These are phyloP conservation scores for Boletus coccyginus DNA, from an alignment of 768 basidiomycete species.

Conservation along the genomic window DNA sequence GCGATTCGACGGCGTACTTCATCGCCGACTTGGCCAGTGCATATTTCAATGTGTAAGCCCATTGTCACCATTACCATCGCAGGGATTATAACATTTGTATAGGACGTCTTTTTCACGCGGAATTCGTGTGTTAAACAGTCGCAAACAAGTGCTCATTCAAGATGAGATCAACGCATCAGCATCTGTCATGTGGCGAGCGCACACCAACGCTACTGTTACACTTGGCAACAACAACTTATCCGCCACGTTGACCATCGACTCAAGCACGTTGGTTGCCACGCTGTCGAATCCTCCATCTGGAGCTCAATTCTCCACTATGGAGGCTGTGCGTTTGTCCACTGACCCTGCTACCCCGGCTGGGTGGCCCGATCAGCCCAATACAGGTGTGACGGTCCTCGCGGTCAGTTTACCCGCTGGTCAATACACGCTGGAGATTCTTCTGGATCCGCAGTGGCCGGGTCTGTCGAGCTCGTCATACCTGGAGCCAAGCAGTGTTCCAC, in stretches of 20 bases:
- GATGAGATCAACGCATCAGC: slow-evolving; percentile 75
- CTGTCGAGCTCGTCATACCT: slow-evolving; percentile 58
- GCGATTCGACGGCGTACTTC: slow-evolving; percentile 77
- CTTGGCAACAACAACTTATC: slow-evolving; percentile 53
- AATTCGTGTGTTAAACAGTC: slow-evolving; percentile 74
- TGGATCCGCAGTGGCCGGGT: slow-evolving; percentile 91
- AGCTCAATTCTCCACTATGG: slow-evolving; percentile 56
- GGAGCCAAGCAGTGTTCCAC: slow-evolving; percentile 65
- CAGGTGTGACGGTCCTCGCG: slow-evolving; percentile 73
- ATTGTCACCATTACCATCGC: not conserved
- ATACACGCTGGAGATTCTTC: slow-evolving; percentile 79
- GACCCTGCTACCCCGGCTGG: slow-evolving; percentile 65
- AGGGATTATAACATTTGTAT: slow-evolving; percentile 15
- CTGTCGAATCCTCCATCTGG: slow-evolving; percentile 68
- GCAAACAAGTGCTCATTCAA: slow-evolving; percentile 88
- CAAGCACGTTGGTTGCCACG: slow-evolving; percentile 60
- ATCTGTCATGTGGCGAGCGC: slow-evolving; percentile 84
- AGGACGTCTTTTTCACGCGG: slow-evolving; percentile 81
- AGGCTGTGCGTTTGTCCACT: slow-evolving; percentile 51
- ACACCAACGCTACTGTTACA: slow-evolving; percentile 88
- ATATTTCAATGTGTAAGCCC: slow-evolving; percentile 67
- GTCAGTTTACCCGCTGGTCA: slow-evolving; percentile 66
- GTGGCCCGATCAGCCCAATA: slow-evolving; percentile 68
- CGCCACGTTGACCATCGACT: slow-evolving; percentile 74
- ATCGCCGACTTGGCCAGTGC: slow-evolving; percentile 74